Percentiles rank a stretch among this genome's conserved stretches.
These are phyloP conservation scores for Talinum fruticosum DNA, from an alignment of 148 eudicot species.

Conservation along the genomic window DNA sequence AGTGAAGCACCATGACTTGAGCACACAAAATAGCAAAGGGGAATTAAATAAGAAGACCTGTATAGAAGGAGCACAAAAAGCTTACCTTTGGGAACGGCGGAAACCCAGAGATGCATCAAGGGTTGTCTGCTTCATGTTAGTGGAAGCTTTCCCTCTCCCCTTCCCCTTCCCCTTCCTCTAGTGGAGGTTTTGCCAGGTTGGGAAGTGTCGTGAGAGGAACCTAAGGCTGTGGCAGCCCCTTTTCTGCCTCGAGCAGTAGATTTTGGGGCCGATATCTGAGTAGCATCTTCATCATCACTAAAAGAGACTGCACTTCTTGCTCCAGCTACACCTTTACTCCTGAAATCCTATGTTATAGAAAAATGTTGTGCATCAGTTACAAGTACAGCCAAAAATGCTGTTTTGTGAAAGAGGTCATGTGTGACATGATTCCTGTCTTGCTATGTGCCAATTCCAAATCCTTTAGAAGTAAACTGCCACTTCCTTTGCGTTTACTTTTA, in stretches of 20 bases:
- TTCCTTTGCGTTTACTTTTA: constrained; percentile 10
- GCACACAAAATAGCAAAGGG: not conserved
- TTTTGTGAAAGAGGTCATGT: constrained; percentile 4
- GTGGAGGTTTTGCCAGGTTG: constrained; percentile 53
- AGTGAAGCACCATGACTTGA: not conserved
- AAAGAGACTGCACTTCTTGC: constrained; percentile 64
- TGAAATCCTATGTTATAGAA: constrained; percentile 35
- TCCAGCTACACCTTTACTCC: constrained; percentile 46
- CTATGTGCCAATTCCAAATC: not conserved
- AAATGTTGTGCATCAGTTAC: constrained; percentile 10
- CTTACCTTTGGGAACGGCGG: constrained; percentile 77
- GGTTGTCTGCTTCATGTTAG: constrained; percentile 82
- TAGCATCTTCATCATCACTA: constrained; percentile 83
- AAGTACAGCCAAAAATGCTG: not conserved
- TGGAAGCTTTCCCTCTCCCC: constrained; percentile 73
- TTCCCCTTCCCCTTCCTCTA: constrained; percentile 74
- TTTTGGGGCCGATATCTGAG: constrained; percentile 43
- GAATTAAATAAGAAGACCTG: not conserved
- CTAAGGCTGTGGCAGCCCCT: constrained; percentile 39
- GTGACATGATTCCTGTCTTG: not conserved
- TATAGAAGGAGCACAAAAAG: not conserved
- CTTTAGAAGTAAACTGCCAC: not conserved
- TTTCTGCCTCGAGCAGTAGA: constrained; percentile 51
- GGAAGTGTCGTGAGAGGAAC: constrained; percentile 45
- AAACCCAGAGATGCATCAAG: constrained; percentile 68